Base-by-base conservation (phyloP, 2,329 filamentous ascomycete species). In the Chlorencoelia australis region DNA sequence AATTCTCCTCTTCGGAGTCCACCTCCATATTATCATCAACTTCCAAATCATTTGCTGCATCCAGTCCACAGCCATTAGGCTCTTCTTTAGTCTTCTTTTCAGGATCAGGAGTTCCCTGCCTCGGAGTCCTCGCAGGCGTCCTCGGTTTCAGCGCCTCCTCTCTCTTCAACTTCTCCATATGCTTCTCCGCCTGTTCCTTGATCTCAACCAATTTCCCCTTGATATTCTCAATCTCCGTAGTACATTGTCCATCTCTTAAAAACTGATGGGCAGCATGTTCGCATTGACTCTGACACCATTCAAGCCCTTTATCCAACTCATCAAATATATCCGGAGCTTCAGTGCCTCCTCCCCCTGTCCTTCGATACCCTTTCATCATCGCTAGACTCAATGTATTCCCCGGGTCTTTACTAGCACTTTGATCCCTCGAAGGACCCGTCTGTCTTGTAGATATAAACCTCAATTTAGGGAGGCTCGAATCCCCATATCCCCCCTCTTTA, bases 251-350 rank as follows among this genome's bases (percentile, higher is more conserved):
- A 35, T 87, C 82, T 16, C 88, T 76, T n/a, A 95, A 67, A 43
- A 91, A 86, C 52, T 93, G 84, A 54, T 94, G 87, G 0, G 88
- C 88, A 3, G 82, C 88, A 36, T 79, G 78, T 61, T 95, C 88
- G 56, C 84, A 93, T 50, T 87, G 73, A 38, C 71, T 71, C 57
- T 94, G 86, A 4, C 85, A 82, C 45, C 75, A 73, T 54, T 94
- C 87, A 17, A 95, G 66, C 1, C 75, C 73, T 54, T 81, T 82
- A 55, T 94, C 87, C 1, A 87, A 68, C 29, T 74, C 68, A 46
- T 93, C 84, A 53, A 81, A 86, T 1, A 75, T 65, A 43, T 75
- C 73, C 9, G 41, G 36, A 5, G 39, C 15, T 6, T 32, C 21
- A 7, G 11, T 4, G 16, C 19, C 40, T 2, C 46, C 44, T 4